These are phyloP conservation scores for Myriangium duriaei DNA, from an alignment of 2,329 filamentous ascomycete species.

Conservation along the genomic window DNA sequence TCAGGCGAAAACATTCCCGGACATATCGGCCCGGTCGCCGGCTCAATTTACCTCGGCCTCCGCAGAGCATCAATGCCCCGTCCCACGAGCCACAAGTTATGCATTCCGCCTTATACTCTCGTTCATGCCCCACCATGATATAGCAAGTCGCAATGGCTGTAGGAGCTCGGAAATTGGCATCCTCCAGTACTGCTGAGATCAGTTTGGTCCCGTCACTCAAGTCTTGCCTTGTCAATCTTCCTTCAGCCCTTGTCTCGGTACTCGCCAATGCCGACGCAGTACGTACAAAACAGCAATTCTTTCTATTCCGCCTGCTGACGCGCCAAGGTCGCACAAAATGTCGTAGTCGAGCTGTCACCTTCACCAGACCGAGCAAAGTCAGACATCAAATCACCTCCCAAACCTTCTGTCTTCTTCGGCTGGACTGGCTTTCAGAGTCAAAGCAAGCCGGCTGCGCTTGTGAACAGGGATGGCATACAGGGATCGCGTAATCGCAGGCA, in stretches of 20 bases:
- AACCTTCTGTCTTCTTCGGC: conserved; percentile 64
- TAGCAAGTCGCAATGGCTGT: conserved; percentile 4
- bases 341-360: conserved; percentile 74
- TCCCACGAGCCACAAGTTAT: background rate
- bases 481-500: conserved; percentile 38
- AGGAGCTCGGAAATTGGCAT: conserved; percentile 5
- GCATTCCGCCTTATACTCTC: background rate
- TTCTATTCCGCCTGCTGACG: conserved; percentile 15
- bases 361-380: conserved; percentile 27
- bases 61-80: background rate
- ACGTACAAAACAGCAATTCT: conserved; percentile 19
- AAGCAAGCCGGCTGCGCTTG: conserved; percentile 59
- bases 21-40: too few species aligned
- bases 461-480: conserved; percentile 57
- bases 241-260: conserved; percentile 67
- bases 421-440: conserved; percentile 99
- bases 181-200: conserved; percentile 50
- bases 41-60: conserved; percentile 7
- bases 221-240: conserved; percentile 90
- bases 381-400: background rate
- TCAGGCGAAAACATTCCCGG: too few species aligned
- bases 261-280: conserved; percentile 85
- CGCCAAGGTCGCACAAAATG: conserved; percentile 75
- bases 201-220: conserved; percentile 69
- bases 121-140: background rate